Base-by-base conservation (phyloP, 31 red algal species). In the Porphyra umbilicalis region DNA sequence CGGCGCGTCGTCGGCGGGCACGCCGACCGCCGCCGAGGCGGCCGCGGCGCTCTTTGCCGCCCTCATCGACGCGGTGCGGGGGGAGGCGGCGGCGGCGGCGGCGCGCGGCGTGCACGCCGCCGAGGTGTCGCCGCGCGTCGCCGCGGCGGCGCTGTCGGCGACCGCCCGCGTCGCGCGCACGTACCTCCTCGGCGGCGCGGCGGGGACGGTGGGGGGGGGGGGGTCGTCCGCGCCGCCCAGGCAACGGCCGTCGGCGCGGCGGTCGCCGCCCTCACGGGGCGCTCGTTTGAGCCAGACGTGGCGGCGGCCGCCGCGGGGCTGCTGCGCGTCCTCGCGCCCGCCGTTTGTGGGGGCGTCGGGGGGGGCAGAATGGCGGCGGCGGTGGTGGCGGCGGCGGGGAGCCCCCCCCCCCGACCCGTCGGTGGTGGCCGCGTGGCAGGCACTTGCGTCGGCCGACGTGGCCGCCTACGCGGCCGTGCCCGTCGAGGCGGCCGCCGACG, bases 71-170 rank as follows among this genome's bases (percentile, higher is more conserved):
- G 81, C 83, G 42, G 75, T 77, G 8, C 81, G 83, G 75, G 35
- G 33, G 31, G 87, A 89, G 76, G 39, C 81, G 16, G 32, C 75
- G 35, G 9, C 79, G 6, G 34, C 84, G 32, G 77, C 46, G 34
- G 20, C 33, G 8, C 32, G 82, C 33, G 87, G 87, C 9, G 35
- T 40, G 35, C 81, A 89, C 36, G 76, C 75, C 25, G 87, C 78
- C 75, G 82, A 89, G 35, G 87, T 76, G 31, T 89, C 87, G 10
- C 87, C 87, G 36, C 81, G 87, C 0, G 81, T 89, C 9, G 87
- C 39, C 10, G 46, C 81, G n/a, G 87, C 80, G 14, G 46, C 83
- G 39, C 76, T 89, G 20, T 37, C 38, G 31, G 87, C 75, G 8
- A 32, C 80, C 9, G 32, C 32, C 36, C 82, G 87, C 32, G 36